Evolutionary conservation across 495 filamentous ascomycete species (phyloP), one percentile per base, ranked within the genome.

Genomic region (Hypoxylon lienhwacheense): DNA sequence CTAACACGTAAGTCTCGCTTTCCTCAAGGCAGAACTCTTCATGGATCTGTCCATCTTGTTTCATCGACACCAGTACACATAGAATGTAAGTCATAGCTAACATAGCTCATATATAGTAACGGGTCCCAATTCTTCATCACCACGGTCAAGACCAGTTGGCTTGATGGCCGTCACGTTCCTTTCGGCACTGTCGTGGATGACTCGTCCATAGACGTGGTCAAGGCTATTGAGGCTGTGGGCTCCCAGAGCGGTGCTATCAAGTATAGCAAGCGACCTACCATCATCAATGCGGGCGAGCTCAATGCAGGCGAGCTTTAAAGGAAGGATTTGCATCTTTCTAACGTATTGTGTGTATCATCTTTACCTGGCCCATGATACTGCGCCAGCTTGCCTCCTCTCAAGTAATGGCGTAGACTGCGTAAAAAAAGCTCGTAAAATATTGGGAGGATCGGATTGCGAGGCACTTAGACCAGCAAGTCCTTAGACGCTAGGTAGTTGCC

Each of bases 81-180:
- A n/a, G n/a, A n/a, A n/a, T n/a, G n/a, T n/a, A 43, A 10, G 11
- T 29, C 20, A 7, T 24, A 19, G 26, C 62, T 58, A 7, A 48
- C 31, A 28, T 14, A 2, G 19, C 7, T 17, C 16, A 25, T 15
- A 19, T 45, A 32, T 53, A 87, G 84, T 70, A 88, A 87, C 76
- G 85, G 85, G 66, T 86, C 83, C 12, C 85, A 90, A 70, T 90
- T 89, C 79, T 88, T 89, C 77, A 76, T 89, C 70, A 89, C 86
- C 64, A 86, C 86, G 42, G 83, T 83, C 50, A 66, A 77, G 65
- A 90, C 88, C 41, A 72, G 73, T 47, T 89, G 87, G 81, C 81
- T 91, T 59, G 81, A 91, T 64, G 83, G 83, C 59, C 85, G 86
- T 65, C 88, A 91, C 73, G 85, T 88, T 61, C 88, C 91, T 63